Percentiles rank a stretch among this genome's conserved stretches.
Conservation (phyloP, 208 protist species). For the Leishmania major region DNA sequence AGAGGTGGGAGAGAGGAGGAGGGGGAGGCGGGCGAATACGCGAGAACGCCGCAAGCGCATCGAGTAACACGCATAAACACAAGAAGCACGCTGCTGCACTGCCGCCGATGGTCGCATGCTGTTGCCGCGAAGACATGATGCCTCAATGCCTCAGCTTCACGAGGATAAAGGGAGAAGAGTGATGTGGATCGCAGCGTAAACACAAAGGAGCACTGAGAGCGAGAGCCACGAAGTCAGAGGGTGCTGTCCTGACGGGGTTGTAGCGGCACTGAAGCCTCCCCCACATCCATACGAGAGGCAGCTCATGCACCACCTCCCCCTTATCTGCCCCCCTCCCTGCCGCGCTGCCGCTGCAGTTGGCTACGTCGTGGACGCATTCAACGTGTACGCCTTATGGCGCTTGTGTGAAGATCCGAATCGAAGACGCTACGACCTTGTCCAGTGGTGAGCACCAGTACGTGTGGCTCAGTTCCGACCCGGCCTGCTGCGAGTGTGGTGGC, state of each 20-base stretch:
- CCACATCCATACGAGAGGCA: not conserved
- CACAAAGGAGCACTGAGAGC: not conserved
- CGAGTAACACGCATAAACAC: not conserved
- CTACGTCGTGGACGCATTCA: not conserved
- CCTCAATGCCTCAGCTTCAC: not conserved
- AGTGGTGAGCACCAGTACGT: conserved; percentile 29
- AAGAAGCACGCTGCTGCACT: not conserved
- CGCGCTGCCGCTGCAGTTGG: not conserved
- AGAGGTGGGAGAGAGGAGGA: not conserved
- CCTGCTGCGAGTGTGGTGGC: not conserved
- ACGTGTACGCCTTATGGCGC: not conserved
- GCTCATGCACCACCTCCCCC: not conserved
- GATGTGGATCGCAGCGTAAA: not conserved
- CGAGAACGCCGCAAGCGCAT: not conserved
- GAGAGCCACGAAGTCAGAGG: not conserved
- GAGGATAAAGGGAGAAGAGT: not conserved
- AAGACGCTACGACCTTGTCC: conserved; percentile 8
- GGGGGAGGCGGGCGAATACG: not conserved
- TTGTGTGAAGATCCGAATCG: conserved; percentile 13
- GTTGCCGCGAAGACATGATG: not conserved
- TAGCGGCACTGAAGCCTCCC: not conserved
- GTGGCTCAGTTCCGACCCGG: not conserved
- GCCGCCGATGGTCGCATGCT: not conserved
- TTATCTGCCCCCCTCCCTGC: not conserved
- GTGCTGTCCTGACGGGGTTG: too few relatives aligned